Conservation (phyloP, 2,329 filamentous ascomycete genomes). For the Aspergillus pseudotamarii region DNA sequence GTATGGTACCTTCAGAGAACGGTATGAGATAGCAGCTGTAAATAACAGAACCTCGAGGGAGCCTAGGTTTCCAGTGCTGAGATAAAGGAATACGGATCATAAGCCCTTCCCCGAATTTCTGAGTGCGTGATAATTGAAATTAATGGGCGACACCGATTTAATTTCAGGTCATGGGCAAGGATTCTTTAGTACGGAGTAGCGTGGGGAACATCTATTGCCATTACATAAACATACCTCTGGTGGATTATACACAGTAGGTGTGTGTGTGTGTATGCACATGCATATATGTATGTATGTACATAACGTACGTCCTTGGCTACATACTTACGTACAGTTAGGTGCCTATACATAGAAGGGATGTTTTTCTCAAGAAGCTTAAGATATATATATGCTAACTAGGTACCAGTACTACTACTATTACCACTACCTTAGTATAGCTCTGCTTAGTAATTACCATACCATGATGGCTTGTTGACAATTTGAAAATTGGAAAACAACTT, state of each 20-base stretch:
- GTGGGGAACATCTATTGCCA: background rate
- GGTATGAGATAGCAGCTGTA: conserved; percentile 3
- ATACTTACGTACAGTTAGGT: background rate
- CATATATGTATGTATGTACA: background rate
- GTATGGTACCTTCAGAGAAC: conserved; percentile 5
- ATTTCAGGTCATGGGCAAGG: background rate
- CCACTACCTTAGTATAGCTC: too few species aligned
- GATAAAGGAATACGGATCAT: conserved; percentile 6
- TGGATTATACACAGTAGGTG: too few species aligned
- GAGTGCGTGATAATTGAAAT: background rate
- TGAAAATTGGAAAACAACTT: too few species aligned
- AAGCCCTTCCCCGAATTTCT: background rate
- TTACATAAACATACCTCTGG: background rate
- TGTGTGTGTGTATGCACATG: background rate
- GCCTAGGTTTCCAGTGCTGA: conserved; percentile 9
- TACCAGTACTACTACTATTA: background rate
- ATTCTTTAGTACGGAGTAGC: background rate
- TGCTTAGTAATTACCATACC: background rate
- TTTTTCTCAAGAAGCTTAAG: background rate
- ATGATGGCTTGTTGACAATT: background rate
- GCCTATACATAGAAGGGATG: background rate
- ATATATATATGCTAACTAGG: background rate
- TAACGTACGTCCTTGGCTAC: background rate
- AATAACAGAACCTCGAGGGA: conserved; percentile 3
- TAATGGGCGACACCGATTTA: background rate